phyloP scores from a whole-genome alignment of 352 stramenopile species.

The Phytophthora uliginosa region DNA sequence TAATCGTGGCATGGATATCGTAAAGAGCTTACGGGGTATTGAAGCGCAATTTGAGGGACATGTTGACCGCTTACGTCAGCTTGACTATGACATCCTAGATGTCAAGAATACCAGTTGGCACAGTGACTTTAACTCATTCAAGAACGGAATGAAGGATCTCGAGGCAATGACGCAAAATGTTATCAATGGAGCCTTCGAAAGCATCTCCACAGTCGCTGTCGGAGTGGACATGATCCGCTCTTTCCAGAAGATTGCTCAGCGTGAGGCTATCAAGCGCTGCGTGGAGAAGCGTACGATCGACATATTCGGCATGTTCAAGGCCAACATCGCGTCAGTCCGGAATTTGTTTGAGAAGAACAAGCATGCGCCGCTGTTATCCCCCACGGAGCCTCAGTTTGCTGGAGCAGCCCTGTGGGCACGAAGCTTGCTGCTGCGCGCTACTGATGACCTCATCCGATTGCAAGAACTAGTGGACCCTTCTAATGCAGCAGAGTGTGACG shows the following conservation, averaged over 20 bases:
- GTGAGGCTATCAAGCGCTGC: slow-evolving; percentile 94
- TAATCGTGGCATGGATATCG: slow-evolving; percentile 93
- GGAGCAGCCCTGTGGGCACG: slow-evolving; percentile 94
- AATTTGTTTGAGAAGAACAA: slow-evolving; percentile 96
- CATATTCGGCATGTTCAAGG: slow-evolving; percentile 94
- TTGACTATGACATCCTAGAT: slow-evolving; percentile 96
- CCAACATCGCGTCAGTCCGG: slow-evolving; percentile 75
- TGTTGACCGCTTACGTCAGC: slow-evolving; percentile 87
- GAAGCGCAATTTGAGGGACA: slow-evolving; percentile 94
- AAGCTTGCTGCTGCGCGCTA: slow-evolving; percentile 83
- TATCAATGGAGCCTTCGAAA: slow-evolving; percentile 96
- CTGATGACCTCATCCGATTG: slow-evolving; percentile 79
- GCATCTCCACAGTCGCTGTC: slow-evolving; percentile 87
- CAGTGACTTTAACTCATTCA: slow-evolving; percentile 96
- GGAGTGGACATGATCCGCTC: slow-evolving; percentile 94
- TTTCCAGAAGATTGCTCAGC: slow-evolving; percentile 94
- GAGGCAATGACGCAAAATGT: slow-evolving; percentile 97
- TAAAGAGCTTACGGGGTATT: slow-evolving; percentile 94
- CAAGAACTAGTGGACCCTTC: slow-evolving; percentile 78
- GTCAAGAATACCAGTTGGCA: slow-evolving; percentile 97
- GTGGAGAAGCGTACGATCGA: slow-evolving; percentile 95
- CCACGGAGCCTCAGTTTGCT: slow-evolving; percentile 94
- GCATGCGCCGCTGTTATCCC: slow-evolving; percentile 78
- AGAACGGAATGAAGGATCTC: slow-evolving; percentile 97
- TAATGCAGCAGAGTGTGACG: slow-evolving; percentile 81